Conservation (phyloP, 768 basidiomycete species). For the Trametes meyenii region DNA sequence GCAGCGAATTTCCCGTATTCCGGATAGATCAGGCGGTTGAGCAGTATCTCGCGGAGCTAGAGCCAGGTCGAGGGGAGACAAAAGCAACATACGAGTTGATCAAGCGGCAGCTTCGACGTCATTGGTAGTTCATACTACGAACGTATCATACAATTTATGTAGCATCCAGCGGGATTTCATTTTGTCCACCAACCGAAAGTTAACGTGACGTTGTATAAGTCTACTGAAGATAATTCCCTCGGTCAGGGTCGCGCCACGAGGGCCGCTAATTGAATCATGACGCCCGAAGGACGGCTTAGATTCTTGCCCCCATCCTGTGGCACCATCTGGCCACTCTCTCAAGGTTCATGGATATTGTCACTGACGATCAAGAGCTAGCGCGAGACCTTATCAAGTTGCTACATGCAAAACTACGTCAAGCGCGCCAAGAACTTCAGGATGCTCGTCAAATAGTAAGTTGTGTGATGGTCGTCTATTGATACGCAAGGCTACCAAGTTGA, state of each 20-base stretch:
- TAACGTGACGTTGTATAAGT: not conserved
- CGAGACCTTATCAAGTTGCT: constrained; percentile 13
- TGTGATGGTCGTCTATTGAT: too few relatives aligned
- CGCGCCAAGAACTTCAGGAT: constrained; percentile 13
- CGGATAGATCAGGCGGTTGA: constrained; percentile 74
- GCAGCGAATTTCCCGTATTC: constrained; percentile 75
- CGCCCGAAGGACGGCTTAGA: too few relatives aligned
- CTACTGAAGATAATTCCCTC: too few relatives aligned
- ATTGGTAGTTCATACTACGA: constrained; percentile 55
- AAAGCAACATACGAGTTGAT: constrained; percentile 67
- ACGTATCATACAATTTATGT: not conserved
- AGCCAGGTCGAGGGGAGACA: constrained; percentile 62
- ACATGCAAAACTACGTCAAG: constrained; percentile 9
- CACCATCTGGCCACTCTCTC: too few relatives aligned
- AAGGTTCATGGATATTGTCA: constrained; percentile 6
- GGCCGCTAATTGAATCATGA: too few relatives aligned
- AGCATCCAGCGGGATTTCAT: not conserved
- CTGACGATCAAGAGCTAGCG: constrained; percentile 15
- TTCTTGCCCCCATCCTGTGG: not conserved
- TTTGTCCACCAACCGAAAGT: not conserved
- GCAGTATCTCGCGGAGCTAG: constrained; percentile 73
- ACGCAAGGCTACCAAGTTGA: not conserved
- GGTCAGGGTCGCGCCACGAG: too few relatives aligned
- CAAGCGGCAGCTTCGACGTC: constrained; percentile 68
- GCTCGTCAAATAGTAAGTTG: not conserved